These are phyloP conservation scores for Cladosporium oxysporum DNA, from an alignment of 2,329 filamentous ascomycete genomes.

Conservation along the genomic window DNA sequence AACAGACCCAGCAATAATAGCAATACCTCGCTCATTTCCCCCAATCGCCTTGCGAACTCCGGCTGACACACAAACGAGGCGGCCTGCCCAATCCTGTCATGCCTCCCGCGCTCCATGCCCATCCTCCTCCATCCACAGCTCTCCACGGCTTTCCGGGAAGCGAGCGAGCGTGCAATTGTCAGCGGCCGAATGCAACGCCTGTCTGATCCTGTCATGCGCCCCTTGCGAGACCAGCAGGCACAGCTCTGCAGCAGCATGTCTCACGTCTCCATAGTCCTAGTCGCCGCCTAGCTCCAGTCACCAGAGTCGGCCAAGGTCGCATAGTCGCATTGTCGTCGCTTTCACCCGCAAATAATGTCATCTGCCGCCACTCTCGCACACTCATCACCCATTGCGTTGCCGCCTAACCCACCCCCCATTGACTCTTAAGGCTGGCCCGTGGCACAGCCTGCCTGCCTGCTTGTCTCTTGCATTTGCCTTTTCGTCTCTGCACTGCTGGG, in stretches of 20 bases:
- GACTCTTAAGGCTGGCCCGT: conserved; percentile 20
- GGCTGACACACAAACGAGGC: conserved; percentile 13
- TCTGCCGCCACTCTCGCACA: conserved; percentile 17
- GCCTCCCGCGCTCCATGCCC: neutral
- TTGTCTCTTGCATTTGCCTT: conserved; percentile 19
- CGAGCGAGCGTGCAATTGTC: conserved; percentile 19
- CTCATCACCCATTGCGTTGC: conserved; percentile 13
- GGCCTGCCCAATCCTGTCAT: conserved; percentile 2
- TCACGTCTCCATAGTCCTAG: conserved; percentile 18
- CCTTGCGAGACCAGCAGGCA: conserved; percentile 19
- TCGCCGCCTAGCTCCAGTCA: conserved; percentile 3
- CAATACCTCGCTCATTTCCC: neutral
- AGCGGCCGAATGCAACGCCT: conserved; percentile 13
- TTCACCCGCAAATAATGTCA: conserved; percentile 16
- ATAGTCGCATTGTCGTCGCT: conserved; percentile 18
- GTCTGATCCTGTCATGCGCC: conserved; percentile 19
- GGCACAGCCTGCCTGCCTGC: conserved; percentile 16
- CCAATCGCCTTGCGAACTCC: conserved; percentile 2
- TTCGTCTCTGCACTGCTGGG: conserved; percentile 2
- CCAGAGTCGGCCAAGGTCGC: conserved; percentile 1
- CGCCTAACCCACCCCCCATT: conserved; percentile 18
- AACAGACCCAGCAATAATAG: neutral
- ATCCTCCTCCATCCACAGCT: neutral
- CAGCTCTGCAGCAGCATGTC: conserved; percentile 18
- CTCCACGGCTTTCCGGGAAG: conserved; percentile 13